Evolutionary conservation across 116 monocot species (phyloP).

Genomic region (Papilionanthe hybrid): DNA sequence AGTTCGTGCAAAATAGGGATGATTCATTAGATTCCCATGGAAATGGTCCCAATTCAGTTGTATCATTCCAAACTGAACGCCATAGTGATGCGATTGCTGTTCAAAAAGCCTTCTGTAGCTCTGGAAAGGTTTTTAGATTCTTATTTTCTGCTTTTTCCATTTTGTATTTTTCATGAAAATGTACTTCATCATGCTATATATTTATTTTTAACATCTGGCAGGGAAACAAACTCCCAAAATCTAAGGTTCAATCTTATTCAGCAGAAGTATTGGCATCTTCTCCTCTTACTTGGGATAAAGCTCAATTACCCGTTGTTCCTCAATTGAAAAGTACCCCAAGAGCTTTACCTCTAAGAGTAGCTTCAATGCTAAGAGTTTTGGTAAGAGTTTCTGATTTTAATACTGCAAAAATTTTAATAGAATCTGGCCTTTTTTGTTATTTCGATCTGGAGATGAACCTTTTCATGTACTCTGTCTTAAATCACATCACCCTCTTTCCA

Average conservation of each 20-base stretch:
- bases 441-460: not conserved
- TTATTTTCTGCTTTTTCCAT: not conserved
- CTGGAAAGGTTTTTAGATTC: constrained; percentile 46
- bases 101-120: constrained; percentile 68
- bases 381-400: constrained; percentile 31
- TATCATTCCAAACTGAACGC: constrained; percentile 55
- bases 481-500: not conserved
- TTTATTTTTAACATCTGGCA: constrained; percentile 14
- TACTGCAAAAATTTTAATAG: not conserved
- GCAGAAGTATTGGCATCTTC: constrained; percentile 66
- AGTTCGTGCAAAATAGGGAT: constrained; percentile 38
- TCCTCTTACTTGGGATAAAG: constrained; percentile 24
- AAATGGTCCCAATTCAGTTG: constrained; percentile 27
- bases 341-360: constrained; percentile 63
- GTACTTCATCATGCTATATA: not conserved
- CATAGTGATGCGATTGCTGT: constrained; percentile 77
- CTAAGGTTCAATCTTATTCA: constrained; percentile 54
- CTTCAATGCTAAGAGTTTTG: constrained; percentile 84
- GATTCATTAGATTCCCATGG: constrained; percentile 35
- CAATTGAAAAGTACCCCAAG: constrained; percentile 41
- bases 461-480: not conserved
- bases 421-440: not conserved
- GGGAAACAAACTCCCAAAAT: constrained; percentile 36
- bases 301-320: constrained; percentile 47
- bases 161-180: not conserved